Base-by-base conservation (phyloP, 805 yeast genomes). In the Ogataea parapolymorpha region DNA sequence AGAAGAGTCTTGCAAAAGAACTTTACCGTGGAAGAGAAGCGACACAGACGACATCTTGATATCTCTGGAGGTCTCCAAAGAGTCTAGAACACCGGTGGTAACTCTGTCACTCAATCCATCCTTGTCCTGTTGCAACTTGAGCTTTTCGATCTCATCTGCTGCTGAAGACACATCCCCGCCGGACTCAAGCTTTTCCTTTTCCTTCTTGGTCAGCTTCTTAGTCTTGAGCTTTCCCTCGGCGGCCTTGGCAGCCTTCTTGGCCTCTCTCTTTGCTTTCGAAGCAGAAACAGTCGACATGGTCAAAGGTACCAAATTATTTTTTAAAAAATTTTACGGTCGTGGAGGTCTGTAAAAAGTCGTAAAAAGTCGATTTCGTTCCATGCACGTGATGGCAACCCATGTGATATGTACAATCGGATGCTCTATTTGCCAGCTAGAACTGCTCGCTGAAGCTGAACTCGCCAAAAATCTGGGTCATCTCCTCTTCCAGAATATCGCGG, bases 181-280 rank as follows among this genome's bases (percentile, higher is more conserved):
- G 33, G 50, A 53, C 46, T 72, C 79, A 27, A 61, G 49, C 56
- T 60, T 60, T 45, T 59, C 64, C 51, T 54, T 51, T 37, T 71
- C 77, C 65, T 76, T 79, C 68, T 73, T 75, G 53, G 77, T 76
- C 65, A 82, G 77, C 70, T 78, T 83, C 70, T 78, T 71, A 48
- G 75, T 66, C 58, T 79, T 72, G 49, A 75, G 68, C 60, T 78
- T 72, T 60, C 89, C 90, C 55, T 85, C 86, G 46, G 87, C 95
- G 55, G 83, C 85, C 69, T 90, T 88, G 71, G 90, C 95, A 55
- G 85, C 87, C 68, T 89, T 88, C 72, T 90, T 91, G 52, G 95
- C 96, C 53, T 91, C 97, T 82, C 99, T 87, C 74, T 91, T 93
- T 50, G 98, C 98, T 68, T 91, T 91, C 15, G 97, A 89, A 52